Percentiles rank a stretch among this genome's conserved stretches.
These are phyloP conservation scores for Fusarium subglutinans DNA, from an alignment of 2,329 filamentous ascomycete genomes.

Conservation along the genomic window DNA sequence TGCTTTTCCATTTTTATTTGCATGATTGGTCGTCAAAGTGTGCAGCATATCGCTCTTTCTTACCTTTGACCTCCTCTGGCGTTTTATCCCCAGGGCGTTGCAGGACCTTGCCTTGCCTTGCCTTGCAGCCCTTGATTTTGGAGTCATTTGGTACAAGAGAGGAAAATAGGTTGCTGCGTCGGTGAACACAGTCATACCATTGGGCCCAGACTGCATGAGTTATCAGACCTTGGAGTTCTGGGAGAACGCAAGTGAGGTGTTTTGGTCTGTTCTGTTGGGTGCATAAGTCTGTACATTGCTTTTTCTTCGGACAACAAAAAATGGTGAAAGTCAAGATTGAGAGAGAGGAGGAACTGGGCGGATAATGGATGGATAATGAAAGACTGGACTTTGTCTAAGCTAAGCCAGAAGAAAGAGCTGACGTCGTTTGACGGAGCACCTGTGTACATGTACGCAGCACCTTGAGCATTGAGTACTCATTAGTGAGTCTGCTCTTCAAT, in stretches of 20 bases:
- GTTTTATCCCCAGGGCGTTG: not conserved
- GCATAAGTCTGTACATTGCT: conserved; percentile 23
- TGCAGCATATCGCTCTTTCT: not conserved
- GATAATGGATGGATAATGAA: conserved; percentile 6
- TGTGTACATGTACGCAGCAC: conserved; percentile 32
- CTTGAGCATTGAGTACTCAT: not conserved
- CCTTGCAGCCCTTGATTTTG: not conserved
- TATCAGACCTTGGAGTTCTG: conserved; percentile 18
- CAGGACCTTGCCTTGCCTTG: not conserved
- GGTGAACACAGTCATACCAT: not conserved
- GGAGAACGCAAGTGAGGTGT: not conserved
- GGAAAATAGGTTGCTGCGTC: not conserved
- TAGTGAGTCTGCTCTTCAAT: not conserved
- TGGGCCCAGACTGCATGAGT: conserved; percentile 11
- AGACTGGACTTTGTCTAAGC: not conserved
- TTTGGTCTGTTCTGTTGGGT: conserved; percentile 10
- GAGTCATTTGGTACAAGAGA: conserved; percentile 13
- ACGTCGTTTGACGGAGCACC: not conserved
- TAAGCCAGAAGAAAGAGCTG: conserved; percentile 1
- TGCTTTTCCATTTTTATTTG: not conserved
- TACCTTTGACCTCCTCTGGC: conserved; percentile 18
- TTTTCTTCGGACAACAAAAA: conserved; percentile 7
- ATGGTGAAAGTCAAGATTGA: conserved; percentile 12
- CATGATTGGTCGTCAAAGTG: conserved; percentile 18
- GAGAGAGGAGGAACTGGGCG: not conserved